phyloP scores from a whole-genome alignment of 768 basidiomycete genomes.

The Agaricus bisporus region DNA sequence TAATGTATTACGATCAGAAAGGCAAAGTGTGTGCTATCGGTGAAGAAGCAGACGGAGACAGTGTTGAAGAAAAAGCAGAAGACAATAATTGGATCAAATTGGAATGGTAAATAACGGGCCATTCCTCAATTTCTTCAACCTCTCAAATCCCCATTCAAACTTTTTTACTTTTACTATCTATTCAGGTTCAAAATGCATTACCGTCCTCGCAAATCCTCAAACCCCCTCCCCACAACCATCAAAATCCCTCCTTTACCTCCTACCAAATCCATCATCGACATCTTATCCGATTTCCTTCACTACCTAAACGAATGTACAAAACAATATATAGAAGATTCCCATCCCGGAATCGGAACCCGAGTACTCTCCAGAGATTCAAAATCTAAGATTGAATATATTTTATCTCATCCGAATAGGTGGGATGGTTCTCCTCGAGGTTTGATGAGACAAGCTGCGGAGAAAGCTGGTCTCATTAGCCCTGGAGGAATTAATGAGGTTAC shows the following conservation, averaged over 20 bases:
- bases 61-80: slow-evolving; percentile 29
- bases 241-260: slow-evolving; percentile 34
- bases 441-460: slow-evolving; percentile 46
- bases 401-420: slow-evolving; percentile 64
- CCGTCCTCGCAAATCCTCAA: slow-evolving; percentile 17
- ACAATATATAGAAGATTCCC: slow-evolving; percentile 11
- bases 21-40: slow-evolving; percentile 33
- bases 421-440: slow-evolving; percentile 47
- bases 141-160: too few relatives aligned
- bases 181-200: slow-evolving; percentile 34
- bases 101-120: too few relatives aligned
- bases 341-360: slow-evolving; percentile 2
- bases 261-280: slow-evolving; percentile 29
- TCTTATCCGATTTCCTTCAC: slow-evolving; percentile 44
- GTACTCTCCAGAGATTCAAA: slow-evolving; percentile 15
- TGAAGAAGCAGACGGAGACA: slow-evolving; percentile 34
- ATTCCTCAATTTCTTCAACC: too few relatives aligned
- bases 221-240: neutral
- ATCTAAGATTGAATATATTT: slow-evolving; percentile 38
- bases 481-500: slow-evolving; percentile 35
- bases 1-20: slow-evolving; percentile 36
- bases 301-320: slow-evolving; percentile 32
- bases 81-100: slow-evolving; percentile 38
- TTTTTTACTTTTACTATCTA: too few relatives aligned
- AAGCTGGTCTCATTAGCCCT: slow-evolving; percentile 40